These are phyloP conservation scores for Skeletonema marinoi DNA, from an alignment of 108 stramenopile genomes.

Conservation along the genomic window DNA sequence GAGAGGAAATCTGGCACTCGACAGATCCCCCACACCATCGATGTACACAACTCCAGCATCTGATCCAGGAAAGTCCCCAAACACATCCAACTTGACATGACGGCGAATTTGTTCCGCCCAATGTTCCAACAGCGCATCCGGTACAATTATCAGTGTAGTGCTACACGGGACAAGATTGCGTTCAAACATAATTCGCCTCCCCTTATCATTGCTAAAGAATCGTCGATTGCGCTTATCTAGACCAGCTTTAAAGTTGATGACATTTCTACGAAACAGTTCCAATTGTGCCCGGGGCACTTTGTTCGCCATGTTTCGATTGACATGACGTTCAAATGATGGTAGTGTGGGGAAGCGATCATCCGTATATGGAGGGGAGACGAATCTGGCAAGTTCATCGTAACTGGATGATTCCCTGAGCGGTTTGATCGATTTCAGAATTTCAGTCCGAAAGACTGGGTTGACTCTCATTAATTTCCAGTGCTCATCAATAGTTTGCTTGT, in stretches of 20 bases:
- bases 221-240: conserved; percentile 53
- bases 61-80: conserved; percentile 32
- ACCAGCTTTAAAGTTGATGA: conserved; percentile 39
- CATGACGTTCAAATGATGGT: conserved; percentile 36
- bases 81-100: conserved; percentile 53
- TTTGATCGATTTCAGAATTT: conserved; percentile 31
- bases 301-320: conserved; percentile 7
- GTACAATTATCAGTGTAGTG: conserved; percentile 72
- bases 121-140: conserved; percentile 79
- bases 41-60: conserved; percentile 52
- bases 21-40: conserved; percentile 60
- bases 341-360: conserved; percentile 48
- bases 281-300: conserved; percentile 5
- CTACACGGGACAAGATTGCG: conserved; percentile 56
- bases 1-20: conserved; percentile 44
- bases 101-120: conserved; percentile 70
- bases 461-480: conserved; percentile 34
- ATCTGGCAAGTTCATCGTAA: conserved; percentile 4
- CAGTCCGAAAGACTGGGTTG: conserved; percentile 31
- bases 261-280: conserved; percentile 50
- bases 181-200: conserved; percentile 50
- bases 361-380: conserved; percentile 31
- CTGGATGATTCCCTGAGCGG: conserved; percentile 20
- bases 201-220: conserved; percentile 30
- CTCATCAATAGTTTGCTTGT: conserved; percentile 24